A percentile compares a stretch with the other conserved stretches of the same genome.
These are phyloP conservation scores for Ceratocystis alfenasii DNA, from an alignment of 2,329 filamentous ascomycete genomes.

Conservation along the genomic window DNA sequence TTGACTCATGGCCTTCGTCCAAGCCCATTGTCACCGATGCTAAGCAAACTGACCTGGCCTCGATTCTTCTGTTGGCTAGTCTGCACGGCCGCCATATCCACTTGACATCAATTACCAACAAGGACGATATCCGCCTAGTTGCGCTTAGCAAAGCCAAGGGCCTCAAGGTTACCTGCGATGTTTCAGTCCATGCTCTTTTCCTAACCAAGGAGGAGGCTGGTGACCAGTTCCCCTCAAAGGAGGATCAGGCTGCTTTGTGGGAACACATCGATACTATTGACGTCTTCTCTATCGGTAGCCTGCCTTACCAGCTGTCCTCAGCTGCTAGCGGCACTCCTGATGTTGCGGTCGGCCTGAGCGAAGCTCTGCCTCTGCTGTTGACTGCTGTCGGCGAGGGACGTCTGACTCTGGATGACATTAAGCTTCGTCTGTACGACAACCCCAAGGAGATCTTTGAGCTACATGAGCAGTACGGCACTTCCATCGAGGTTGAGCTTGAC, in stretches of 20 bases:
- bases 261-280: conserved; percentile 61
- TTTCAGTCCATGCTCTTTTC: conserved; percentile 69
- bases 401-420: conserved; percentile 62
- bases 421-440: conserved; percentile 59
- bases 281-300: conserved; percentile 65
- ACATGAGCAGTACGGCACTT: conserved; percentile 63
- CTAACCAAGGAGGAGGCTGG: conserved; percentile 58
- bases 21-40: conserved; percentile 76
- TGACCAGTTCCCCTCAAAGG: conserved; percentile 50
- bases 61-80: conserved; percentile 63
- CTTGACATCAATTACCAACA: conserved; percentile 68
- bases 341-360: conserved; percentile 55
- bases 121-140: conserved; percentile 67
- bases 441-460: conserved; percentile 72
- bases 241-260: conserved; percentile 64
- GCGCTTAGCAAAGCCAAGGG: conserved; percentile 69
- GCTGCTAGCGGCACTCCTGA: conserved; percentile 37
- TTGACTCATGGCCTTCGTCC: conserved; percentile 62
- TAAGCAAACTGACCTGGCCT: conserved; percentile 69
- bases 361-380: conserved; percentile 61
- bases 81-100: conserved; percentile 68
- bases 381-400: conserved; percentile 64
- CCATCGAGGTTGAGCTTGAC: conserved; percentile 64
- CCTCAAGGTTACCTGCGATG: conserved; percentile 70
- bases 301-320: conserved; percentile 58